A percentile compares a stretch with the other conserved stretches of the same genome.
These are phyloP conservation scores for Aspergillus ibericus DNA, from an alignment of 2,329 filamentous ascomycete species.

Conservation along the genomic window DNA sequence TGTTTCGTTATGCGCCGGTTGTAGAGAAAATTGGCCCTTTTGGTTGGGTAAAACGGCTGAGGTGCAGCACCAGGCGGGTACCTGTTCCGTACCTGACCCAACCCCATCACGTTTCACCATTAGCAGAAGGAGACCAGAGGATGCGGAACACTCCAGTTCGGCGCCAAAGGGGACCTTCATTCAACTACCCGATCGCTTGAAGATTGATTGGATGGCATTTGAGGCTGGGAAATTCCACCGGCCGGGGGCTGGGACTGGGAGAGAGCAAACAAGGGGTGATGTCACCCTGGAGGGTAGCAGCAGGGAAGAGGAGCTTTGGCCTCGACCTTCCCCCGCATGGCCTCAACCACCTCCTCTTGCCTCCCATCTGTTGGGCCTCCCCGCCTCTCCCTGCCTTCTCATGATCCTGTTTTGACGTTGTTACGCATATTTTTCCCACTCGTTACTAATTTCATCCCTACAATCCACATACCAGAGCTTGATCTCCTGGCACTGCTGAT, in stretches of 20 bases:
- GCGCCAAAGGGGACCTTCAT: too few relatives aligned
- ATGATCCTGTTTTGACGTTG: neutral
- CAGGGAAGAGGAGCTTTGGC: constrained; percentile 9
- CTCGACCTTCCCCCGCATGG: constrained; percentile 14
- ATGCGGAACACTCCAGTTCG: too few relatives aligned
- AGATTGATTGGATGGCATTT: too few relatives aligned
- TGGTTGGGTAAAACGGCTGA: neutral
- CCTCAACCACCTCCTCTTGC: constrained; percentile 6
- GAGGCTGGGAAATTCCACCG: neutral
- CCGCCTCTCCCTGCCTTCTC: neutral
- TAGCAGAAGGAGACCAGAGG: too few relatives aligned
- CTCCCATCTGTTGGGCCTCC: constrained; percentile 7
- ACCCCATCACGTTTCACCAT: too few relatives aligned
- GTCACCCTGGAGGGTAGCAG: constrained; percentile 9
- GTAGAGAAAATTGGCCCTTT: neutral
- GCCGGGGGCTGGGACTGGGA: neutral
- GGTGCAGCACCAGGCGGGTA: neutral
- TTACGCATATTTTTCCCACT: neutral
- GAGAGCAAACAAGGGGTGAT: constrained; percentile 8
- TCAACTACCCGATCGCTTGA: too few relatives aligned
- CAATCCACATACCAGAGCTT: constrained; percentile 1
- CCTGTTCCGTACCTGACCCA: neutral
- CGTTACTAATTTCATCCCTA: neutral
- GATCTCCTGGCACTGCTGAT: neutral
- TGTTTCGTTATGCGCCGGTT: too few relatives aligned